A percentile compares a stretch with the other conserved stretches of the same genome.
Evolutionary conservation across 2,329 filamentous ascomycete genomes (phyloP).

Genomic region (Emmonsia crescens): DNA sequence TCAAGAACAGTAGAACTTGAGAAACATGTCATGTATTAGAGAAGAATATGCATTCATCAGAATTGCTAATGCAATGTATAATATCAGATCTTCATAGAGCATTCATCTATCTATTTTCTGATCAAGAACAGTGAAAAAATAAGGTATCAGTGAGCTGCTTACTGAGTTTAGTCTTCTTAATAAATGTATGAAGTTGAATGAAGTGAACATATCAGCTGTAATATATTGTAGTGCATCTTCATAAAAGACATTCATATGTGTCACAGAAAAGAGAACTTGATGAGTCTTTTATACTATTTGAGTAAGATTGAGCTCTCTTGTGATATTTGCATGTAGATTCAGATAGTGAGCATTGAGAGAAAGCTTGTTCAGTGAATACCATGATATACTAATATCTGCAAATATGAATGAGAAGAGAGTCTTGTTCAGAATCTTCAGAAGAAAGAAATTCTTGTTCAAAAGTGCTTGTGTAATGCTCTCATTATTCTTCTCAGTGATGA

Average conservation of each 20-base stretch:
- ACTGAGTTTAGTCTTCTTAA: background rate
- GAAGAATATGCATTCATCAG: conserved; percentile 18
- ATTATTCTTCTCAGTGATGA: background rate
- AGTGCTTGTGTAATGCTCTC: background rate
- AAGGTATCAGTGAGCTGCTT: background rate
- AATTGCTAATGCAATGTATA: conserved; percentile 4
- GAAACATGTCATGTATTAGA: conserved; percentile 6
- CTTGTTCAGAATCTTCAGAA: background rate
- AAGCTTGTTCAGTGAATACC: background rate
- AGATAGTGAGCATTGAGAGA: background rate
- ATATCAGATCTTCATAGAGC: conserved; percentile 3
- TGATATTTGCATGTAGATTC: background rate
- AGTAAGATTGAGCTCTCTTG: background rate
- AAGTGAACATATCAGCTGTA: background rate
- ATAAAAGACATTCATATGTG: conserved; percentile 1
- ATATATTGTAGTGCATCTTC: background rate
- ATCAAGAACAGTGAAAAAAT: background rate
- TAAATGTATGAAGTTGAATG: conserved; percentile 3
- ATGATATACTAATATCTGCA: background rate
- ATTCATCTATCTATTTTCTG: background rate
- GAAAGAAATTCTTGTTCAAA: background rate
- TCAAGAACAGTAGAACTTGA: background rate
- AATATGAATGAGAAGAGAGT: background rate
- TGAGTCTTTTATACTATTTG: background rate
- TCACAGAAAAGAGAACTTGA: background rate